phyloP scores from a whole-genome alignment of 1,139 yeast genomes.

The Taphrina confusa region DNA sequence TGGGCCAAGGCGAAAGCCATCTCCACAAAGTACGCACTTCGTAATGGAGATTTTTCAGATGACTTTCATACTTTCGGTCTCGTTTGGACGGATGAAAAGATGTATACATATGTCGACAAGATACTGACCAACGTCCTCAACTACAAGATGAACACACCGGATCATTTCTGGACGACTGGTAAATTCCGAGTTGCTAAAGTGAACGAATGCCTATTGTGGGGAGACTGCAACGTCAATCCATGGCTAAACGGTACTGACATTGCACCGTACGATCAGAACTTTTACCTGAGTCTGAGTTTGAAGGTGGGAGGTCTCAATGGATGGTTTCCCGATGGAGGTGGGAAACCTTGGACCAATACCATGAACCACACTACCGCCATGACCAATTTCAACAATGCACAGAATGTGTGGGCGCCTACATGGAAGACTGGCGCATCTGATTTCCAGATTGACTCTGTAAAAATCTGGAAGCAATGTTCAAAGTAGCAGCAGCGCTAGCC shows the following conservation, averaged over 20 bases:
- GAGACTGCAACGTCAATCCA: conserved; percentile 35
- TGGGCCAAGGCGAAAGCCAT: conserved; percentile 24
- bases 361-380: neutral
- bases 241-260: conserved; percentile 34
- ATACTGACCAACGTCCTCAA: conserved; percentile 38
- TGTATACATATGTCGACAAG: conserved; percentile 38
- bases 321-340: conserved; percentile 24
- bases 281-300: conserved; percentile 37
- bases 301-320: conserved; percentile 39
- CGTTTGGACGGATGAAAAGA: conserved; percentile 39
- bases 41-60: conserved; percentile 24
- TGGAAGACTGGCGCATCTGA: neutral
- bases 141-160: conserved; percentile 33
- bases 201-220: no score
- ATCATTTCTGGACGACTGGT: conserved; percentile 17
- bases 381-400: neutral
- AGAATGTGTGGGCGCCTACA: neutral
- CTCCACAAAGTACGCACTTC: conserved; percentile 26
- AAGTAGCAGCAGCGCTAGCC: no score
- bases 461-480: neutral
- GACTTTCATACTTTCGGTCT: conserved; percentile 38
- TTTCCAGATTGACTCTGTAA: neutral
- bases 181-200: conserved; percentile 33
- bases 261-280: conserved; percentile 39
- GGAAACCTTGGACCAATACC: neutral